Base-by-base conservation (phyloP, 2,329 filamentous ascomycete species). In the Penicillium sp. region DNA sequence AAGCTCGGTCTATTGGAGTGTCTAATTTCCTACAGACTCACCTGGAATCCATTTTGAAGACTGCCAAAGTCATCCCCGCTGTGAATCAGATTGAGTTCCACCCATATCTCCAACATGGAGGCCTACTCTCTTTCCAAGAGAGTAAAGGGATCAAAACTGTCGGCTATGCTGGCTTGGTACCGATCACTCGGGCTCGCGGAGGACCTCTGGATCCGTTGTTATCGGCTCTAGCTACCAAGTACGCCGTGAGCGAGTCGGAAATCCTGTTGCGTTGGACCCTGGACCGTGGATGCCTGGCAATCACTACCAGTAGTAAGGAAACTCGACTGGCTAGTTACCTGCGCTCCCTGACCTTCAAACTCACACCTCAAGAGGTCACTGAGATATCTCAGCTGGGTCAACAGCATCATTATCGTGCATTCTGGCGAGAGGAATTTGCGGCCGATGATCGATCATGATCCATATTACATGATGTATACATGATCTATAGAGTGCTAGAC, bases 231-330 rank as follows among this genome's bases (percentile, higher is more conserved):
- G 78, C 82, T n/a, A 82, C 82, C 67, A 88, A 88, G 71, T 88
- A 88, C 67, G 83, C 78, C 0, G 85, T 87, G 45, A 79, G 70
- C 52, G 79, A 83, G 48, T 81, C 78, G 1, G 84, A 88, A 70
- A 80, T 88, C 53, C 72, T 79, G 50, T 66, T 88, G 54, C 74
- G 85, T 51, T 88, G 85, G 84, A 82, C 80, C 49, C 79, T 88
- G 50, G 85, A 88, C 62, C 83, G 85, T 64, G 84, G 84, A 25
- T 71, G 83, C 55, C 78, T 87, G 16, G 73, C 82, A 0, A 80
- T 88, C 57, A 87, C 85, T 6, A 88, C 85, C 3, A 85, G 81
- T 56, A 74, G 78, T 49, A 88, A 87, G 67, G 85, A 87, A 71
- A 78, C 83, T 60, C 76, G 85, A 16, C 62, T 88, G 67, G 82